Conservation (phyloP, 2,329 filamentous ascomycete genomes). For the Delphinella strobiligena region DNA sequence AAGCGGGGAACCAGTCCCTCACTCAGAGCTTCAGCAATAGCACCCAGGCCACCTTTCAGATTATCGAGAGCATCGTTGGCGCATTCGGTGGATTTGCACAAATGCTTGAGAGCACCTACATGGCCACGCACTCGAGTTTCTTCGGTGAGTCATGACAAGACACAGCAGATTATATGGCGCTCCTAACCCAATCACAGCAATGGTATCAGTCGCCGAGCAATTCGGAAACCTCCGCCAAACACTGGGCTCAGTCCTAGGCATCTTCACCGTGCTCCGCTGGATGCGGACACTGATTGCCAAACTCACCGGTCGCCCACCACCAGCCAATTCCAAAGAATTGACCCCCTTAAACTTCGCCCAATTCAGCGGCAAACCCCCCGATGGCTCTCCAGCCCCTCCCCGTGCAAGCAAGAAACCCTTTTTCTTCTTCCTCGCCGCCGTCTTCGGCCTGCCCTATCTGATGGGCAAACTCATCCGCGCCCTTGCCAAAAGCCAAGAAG, state of each 20-base stretch:
- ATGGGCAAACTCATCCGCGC: conserved; percentile 93
- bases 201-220: conserved; percentile 97
- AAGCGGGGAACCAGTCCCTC: conserved; percentile 80
- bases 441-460: conserved; percentile 89
- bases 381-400: conserved; percentile 54
- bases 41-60: conserved; percentile 93
- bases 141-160: conserved; percentile 77
- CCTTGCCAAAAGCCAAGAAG: conserved; percentile 72
- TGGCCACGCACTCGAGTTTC: conserved; percentile 98
- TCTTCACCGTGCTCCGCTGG: conserved; percentile 94
- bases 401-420: conserved; percentile 89
- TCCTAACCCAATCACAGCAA: conserved; percentile 45
- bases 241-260: conserved; percentile 82
- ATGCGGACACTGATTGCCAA: conserved; percentile 83
- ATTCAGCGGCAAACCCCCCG: conserved; percentile 50
- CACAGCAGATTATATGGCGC: too few relatives aligned
- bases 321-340: conserved; percentile 73
- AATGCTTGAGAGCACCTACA: conserved; percentile 99
- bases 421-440: conserved; percentile 86
- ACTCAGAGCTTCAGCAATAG: conserved; percentile 93
- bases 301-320: conserved; percentile 79
- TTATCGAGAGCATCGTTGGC: conserved; percentile 92
- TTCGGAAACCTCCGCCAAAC: conserved; percentile 89
- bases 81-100: conserved; percentile 96
- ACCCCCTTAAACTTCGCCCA: conserved; percentile 84